Evolutionary conservation across 495 filamentous ascomycete genomes (phyloP), one percentile per base, ranked within the genome.

Genomic region (Hypoxylon crocopeplum): DNA sequence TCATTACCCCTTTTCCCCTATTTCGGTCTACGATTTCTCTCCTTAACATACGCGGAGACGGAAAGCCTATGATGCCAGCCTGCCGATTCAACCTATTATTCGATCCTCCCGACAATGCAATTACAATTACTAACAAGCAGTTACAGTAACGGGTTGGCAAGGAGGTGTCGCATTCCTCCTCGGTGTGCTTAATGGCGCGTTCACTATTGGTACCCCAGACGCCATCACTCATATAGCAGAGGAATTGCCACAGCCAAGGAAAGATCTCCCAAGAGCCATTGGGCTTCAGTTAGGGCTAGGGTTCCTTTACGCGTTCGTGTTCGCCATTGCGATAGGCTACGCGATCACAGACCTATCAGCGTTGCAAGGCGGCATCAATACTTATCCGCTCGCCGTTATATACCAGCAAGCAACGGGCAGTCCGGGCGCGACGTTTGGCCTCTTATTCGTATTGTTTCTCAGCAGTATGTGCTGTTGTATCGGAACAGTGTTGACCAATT

Each of bases 111-210:
- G 1, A 11, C n/a, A 50, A 29, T 15, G 15, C n/a, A 16, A 17
- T 10, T 15, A 27, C 15, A 38, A 13, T 52, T 41, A 32, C 25
- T 63, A 16, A 64, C 21, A 48, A 16, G 5, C 0, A 2, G 20
- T 25, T 22, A 16, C 24, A 64, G 61, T 76, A n/a, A 88, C 86
- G 4, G 87, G 87, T 0, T 93, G 87, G 75, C 75, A 74, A 20
- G 75, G 85, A 48, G 91, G 89, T 4, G 84, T 96, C 13, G 90
- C 87, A 10, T 96, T 96, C 61, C 72, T 93, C 11, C 74, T 85
- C 2, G 91, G 92, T 1, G 89, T 94, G 67, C 79, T 96, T 17
- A 95, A 96, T 64, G 92, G 90, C 15, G 90, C 92, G 7, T 96
- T 88, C 68, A 84, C 88, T 13, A 85, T 96, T 27, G 92, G 92